phyloP scores from a whole-genome alignment of 1,284 basidiomycete genomes.

The Cystobasidium sp. region DNA sequence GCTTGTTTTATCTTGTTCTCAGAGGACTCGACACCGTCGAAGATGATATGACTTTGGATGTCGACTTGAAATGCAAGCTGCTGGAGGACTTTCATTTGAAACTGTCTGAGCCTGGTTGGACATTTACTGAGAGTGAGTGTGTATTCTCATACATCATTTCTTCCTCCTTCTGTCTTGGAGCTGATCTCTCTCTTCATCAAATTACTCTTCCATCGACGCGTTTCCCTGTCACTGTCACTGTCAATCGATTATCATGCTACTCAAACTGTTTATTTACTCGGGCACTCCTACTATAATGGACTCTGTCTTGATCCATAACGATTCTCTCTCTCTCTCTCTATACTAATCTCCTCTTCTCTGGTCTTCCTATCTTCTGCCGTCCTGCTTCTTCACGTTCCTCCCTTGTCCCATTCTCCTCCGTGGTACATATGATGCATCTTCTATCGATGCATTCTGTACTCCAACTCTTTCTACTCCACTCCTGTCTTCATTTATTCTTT shows the following conservation, averaged over 20 bases:
- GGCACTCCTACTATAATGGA: not conserved
- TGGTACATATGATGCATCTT: not conserved
- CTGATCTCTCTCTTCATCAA: too few species aligned
- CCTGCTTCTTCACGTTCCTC: not conserved
- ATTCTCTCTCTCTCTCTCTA: not conserved
- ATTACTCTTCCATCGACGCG: too few species aligned
- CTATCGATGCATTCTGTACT: not conserved
- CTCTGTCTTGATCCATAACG: not conserved
- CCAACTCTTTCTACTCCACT: not conserved
- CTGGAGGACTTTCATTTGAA: conserved; percentile 82
- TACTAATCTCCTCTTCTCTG: not conserved
- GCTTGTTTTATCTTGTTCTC: conserved; percentile 93
- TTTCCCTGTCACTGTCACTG: too few species aligned
- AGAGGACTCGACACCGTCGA: conserved; percentile 94
- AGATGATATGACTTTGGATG: conserved; percentile 95
- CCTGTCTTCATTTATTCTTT: too few species aligned
- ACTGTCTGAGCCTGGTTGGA: conserved; percentile 84
- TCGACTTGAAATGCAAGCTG: conserved; percentile 82
- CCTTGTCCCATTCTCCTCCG: not conserved
- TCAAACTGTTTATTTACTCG: too few species aligned
- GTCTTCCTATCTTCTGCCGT: not conserved
- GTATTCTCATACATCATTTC: too few species aligned
- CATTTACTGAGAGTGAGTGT: conserved; percentile 68
- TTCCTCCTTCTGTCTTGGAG: too few species aligned
- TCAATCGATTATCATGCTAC: too few species aligned